phyloP scores from a whole-genome alignment of 768 basidiomycete species.

The Daedaleopsis nitida region DNA sequence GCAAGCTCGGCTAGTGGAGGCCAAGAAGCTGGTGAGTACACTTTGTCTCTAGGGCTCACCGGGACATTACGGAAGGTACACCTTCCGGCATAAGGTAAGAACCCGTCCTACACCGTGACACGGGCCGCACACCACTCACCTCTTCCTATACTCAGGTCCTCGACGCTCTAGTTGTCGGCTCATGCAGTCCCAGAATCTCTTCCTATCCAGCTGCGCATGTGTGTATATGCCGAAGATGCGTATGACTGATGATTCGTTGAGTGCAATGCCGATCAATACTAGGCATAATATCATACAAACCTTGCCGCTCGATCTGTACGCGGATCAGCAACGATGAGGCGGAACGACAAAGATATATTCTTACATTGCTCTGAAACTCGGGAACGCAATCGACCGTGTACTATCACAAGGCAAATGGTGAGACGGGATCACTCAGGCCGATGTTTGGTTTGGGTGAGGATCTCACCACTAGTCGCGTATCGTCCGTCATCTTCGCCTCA shows the following conservation, averaged over 20 bases:
- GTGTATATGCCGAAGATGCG: conserved; percentile 52
- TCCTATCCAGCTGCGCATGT: conserved; percentile 43
- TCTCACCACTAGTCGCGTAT: conserved; percentile 29
- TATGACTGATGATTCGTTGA: conserved; percentile 35
- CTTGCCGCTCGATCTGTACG: not conserved
- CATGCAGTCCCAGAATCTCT: conserved; percentile 49
- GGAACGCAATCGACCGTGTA: conserved; percentile 26
- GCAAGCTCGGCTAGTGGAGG: conserved; percentile 34
- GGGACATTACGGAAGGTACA: conserved; percentile 46
- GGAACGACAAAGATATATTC: not conserved
- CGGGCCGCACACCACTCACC: conserved; percentile 35
- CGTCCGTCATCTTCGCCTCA: conserved; percentile 64
- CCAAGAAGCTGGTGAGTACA: conserved; percentile 49
- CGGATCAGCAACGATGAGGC: not conserved
- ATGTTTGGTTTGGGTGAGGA: conserved; percentile 11
- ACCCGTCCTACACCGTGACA: conserved; percentile 3
- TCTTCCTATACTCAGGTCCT: conserved; percentile 51
- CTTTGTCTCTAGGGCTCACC: conserved; percentile 33
- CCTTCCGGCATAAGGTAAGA: conserved; percentile 27
- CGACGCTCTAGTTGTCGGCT: conserved; percentile 41
- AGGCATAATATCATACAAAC: not conserved
- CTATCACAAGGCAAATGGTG: conserved; percentile 19
- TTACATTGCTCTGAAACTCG: conserved; percentile 23
- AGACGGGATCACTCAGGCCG: conserved; percentile 17
- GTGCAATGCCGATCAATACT: not conserved